Evolutionary conservation across 306 rosid species (phyloP).

Genomic region (Trifolium subterraneum): DNA sequence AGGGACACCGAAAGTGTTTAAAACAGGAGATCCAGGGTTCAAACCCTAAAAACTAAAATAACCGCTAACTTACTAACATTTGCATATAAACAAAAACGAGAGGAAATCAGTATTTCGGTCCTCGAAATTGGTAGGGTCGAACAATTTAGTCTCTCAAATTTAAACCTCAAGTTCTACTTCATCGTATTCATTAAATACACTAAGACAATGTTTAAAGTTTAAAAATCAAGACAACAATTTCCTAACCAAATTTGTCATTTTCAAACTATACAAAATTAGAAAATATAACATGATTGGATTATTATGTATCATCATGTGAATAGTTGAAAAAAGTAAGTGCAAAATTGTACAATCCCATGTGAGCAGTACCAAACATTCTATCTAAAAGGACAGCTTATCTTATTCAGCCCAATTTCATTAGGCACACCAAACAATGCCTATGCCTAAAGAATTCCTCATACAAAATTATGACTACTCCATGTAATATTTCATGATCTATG

Average conservation of each 20-base stretch:
- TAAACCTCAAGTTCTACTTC: no score
- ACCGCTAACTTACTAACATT: no score
- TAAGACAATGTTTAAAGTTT: no score
- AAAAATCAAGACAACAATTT: constrained; percentile 19
- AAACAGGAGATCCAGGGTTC: no score
- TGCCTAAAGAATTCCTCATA: constrained; percentile 8
- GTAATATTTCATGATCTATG: neutral
- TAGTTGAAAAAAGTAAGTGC: constrained; percentile 8
- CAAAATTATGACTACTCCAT: neutral
- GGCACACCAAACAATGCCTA: constrained; percentile 29
- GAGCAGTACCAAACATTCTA: constrained; percentile 17
- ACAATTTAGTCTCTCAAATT: no score
- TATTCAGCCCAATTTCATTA: constrained; percentile 5
- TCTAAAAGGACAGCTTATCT: constrained; percentile 25
- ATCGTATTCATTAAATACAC: no score
- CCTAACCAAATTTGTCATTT: constrained; percentile 14
- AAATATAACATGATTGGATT: constrained; percentile 10
- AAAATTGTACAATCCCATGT: constrained; percentile 25
- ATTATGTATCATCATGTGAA: neutral
- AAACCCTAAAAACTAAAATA: no score
- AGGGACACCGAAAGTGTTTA: no score
- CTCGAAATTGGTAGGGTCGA: no score
- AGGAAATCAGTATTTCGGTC: no score
- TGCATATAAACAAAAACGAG: no score
- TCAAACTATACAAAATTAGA: constrained; percentile 1